Percentiles rank a stretch among this genome's conserved stretches.
These are phyloP conservation scores for Phytophthora vignae DNA, from an alignment of 352 stramenopile species.

Conservation along the genomic window DNA sequence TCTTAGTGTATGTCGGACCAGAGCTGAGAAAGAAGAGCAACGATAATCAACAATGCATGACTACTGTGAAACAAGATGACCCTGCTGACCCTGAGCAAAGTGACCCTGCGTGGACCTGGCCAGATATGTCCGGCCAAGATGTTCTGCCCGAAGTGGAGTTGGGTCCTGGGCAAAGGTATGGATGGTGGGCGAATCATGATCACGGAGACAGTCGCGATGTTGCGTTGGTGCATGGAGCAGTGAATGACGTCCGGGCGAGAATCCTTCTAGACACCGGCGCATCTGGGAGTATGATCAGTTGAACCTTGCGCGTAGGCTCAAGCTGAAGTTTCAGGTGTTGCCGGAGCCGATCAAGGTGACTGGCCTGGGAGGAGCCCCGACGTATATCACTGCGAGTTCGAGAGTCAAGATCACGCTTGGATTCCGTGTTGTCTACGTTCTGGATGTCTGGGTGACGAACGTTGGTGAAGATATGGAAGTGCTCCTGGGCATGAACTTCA, in stretches of 20 bases:
- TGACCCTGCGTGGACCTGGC: neutral
- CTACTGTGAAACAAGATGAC: constrained; percentile 1
- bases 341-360: constrained; percentile 3
- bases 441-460: constrained; percentile 25
- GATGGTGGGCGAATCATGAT: constrained; percentile 3
- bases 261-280: neutral
- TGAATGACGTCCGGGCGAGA: neutral
- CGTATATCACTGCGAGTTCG: neutral
- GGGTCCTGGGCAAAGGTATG: neutral
- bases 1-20: constrained; percentile 25
- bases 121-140: neutral
- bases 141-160: neutral
- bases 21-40: neutral
- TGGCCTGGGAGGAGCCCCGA: neutral
- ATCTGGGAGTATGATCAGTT: constrained; percentile 3
- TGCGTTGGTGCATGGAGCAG: neutral
- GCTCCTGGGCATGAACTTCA: constrained; percentile 41
- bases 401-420: constrained; percentile 2
- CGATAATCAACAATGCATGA: constrained; percentile 17
- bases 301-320: constrained; percentile 5
- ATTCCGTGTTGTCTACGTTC: neutral
- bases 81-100: constrained; percentile 1
- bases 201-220: neutral
- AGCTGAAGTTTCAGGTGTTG: constrained; percentile 1
- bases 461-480: constrained; percentile 31